A percentile compares a stretch with the other conserved stretches of the same genome.
Evolutionary conservation across 192 early-diverging fungal genomes (phyloP).

Genomic region (Linderina pennispora): DNA sequence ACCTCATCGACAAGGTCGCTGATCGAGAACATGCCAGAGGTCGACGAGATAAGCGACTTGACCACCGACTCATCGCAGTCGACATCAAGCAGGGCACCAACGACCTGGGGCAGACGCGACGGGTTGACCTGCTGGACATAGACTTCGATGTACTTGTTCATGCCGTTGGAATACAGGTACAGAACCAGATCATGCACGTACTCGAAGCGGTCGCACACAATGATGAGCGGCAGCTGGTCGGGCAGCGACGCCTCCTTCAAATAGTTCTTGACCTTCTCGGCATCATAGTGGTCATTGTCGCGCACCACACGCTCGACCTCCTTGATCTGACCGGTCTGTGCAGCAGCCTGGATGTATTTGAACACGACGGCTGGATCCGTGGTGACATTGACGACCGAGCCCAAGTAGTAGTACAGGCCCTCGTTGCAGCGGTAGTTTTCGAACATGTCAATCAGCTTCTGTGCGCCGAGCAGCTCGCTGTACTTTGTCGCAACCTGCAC

Average conservation of each 20-base stretch:
- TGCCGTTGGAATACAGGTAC: conserved; percentile 89
- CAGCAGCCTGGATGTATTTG: conserved; percentile 98
- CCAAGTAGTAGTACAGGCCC: conserved; percentile 96
- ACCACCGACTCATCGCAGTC: conserved; percentile 95
- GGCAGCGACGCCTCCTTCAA: conserved; percentile 94
- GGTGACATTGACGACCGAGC: conserved; percentile 92
- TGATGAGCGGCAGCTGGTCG: conserved; percentile 96
- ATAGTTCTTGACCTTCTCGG: conserved; percentile 99
- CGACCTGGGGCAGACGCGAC: conserved; percentile 84
- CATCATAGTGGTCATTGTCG: conserved; percentile 94
- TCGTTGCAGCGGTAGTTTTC: conserved; percentile 89
- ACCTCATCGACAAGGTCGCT: conserved; percentile 82
- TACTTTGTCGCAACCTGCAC: conserved; percentile 97
- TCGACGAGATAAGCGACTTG: conserved; percentile 82
- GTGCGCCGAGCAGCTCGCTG: conserved; percentile 87
- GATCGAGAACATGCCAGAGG: conserved; percentile 76
- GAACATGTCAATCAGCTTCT: conserved; percentile 86
- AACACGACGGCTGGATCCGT: conserved; percentile 93
- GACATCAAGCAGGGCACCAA: conserved; percentile 96
- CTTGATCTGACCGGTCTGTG: conserved; percentile 87
- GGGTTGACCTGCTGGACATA: conserved; percentile 99
- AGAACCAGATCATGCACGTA: conserved; percentile 98
- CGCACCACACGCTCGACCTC: conserved; percentile 97
- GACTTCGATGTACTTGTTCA: conserved; percentile 95
- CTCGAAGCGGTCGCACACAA: conserved; percentile 96